Evolutionary conservation across 2,329 filamentous ascomycete species (phyloP).

Genomic region (Pezicula neosporulosa): DNA sequence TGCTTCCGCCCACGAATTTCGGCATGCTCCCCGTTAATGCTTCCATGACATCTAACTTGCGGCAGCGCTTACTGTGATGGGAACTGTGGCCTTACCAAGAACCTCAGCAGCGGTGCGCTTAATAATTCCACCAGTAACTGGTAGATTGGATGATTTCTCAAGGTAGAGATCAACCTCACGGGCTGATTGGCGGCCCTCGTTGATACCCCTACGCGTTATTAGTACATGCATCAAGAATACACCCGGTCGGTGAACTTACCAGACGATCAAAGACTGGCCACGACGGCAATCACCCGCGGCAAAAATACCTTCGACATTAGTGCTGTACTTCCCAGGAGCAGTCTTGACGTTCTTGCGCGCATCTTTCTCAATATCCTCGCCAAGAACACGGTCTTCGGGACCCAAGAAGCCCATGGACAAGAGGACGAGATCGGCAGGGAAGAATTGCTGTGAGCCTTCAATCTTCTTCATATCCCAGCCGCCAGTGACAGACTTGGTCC

Average conservation of each 20-base stretch:
- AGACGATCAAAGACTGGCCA: slow-evolving; percentile 94
- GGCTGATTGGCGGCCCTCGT: slow-evolving; percentile 90
- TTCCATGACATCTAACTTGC: slow-evolving; percentile 12
- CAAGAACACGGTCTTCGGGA: slow-evolving; percentile 83
- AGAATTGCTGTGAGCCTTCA: slow-evolving; percentile 90
- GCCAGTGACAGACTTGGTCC: slow-evolving; percentile 84
- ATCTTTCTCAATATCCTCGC: slow-evolving; percentile 87
- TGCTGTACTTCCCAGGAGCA: slow-evolving; percentile 78
- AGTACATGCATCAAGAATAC: slow-evolving; percentile 20
- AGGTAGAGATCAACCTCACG: slow-evolving; percentile 90
- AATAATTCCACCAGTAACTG: slow-evolving; percentile 89
- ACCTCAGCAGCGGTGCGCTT: slow-evolving; percentile 77
- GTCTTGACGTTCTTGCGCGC: slow-evolving; percentile 96
- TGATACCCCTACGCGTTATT: slow-evolving; percentile 71
- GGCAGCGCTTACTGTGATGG: slow-evolving; percentile 20
- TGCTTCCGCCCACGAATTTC: background rate
- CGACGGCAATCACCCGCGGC: slow-evolving; percentile 93
- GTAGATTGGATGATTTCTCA: slow-evolving; percentile 73
- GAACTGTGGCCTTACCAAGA: slow-evolving; percentile 31
- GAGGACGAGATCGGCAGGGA: slow-evolving; percentile 91
- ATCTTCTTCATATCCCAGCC: slow-evolving; percentile 99
- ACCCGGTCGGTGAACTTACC: slow-evolving; percentile 53
- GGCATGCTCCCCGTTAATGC: too few species aligned
- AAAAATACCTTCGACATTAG: slow-evolving; percentile 85
- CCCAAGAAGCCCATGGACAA: slow-evolving; percentile 97